Evolutionary conservation across 2,329 filamentous ascomycete genomes (phyloP).

Genomic region (Diaporthe sp.): DNA sequence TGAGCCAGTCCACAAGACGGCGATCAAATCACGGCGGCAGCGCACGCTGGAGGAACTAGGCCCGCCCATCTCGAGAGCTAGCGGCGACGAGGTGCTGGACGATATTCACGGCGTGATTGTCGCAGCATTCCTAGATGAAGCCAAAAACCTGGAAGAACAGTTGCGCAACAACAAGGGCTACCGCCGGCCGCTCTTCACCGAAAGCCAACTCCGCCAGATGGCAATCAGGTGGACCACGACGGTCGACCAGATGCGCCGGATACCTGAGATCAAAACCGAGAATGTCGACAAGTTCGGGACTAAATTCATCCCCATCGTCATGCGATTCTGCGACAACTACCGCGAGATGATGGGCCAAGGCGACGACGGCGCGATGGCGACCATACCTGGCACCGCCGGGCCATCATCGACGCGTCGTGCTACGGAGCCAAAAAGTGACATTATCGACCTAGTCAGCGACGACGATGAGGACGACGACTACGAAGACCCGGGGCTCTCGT

Average conservation of each 20-base stretch:
- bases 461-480: slow-evolving; percentile 52
- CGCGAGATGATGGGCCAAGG: slow-evolving; percentile 62
- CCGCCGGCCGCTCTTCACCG: slow-evolving; percentile 75
- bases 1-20: slow-evolving; percentile 55
- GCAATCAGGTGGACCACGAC: slow-evolving; percentile 76
- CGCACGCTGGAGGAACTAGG: slow-evolving; percentile 60
- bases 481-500: slow-evolving; percentile 54
- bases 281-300: slow-evolving; percentile 74
- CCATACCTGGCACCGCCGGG: slow-evolving; percentile 38
- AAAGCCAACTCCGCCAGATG: slow-evolving; percentile 80
- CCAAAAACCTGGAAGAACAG: slow-evolving; percentile 71
- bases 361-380: slow-evolving; percentile 38
- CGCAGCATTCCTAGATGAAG: slow-evolving; percentile 74
- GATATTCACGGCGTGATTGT: slow-evolving; percentile 75
- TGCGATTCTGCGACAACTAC: slow-evolving; percentile 62
- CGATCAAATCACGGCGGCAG: slow-evolving; percentile 52
- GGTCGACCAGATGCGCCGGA: slow-evolving; percentile 72
- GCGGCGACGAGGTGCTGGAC: slow-evolving; percentile 62
- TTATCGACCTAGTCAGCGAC: slow-evolving; percentile 70
- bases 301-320: slow-evolving; percentile 72
- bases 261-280: slow-evolving; percentile 73
- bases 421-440: slow-evolving; percentile 52
- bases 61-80: slow-evolving; percentile 71
- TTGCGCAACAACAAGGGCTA: slow-evolving; percentile 72
- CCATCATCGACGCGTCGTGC: slow-evolving; percentile 23